Conservation (phyloP, 2,329 filamentous ascomycete species). For the Pseudocercospora vitis region DNA sequence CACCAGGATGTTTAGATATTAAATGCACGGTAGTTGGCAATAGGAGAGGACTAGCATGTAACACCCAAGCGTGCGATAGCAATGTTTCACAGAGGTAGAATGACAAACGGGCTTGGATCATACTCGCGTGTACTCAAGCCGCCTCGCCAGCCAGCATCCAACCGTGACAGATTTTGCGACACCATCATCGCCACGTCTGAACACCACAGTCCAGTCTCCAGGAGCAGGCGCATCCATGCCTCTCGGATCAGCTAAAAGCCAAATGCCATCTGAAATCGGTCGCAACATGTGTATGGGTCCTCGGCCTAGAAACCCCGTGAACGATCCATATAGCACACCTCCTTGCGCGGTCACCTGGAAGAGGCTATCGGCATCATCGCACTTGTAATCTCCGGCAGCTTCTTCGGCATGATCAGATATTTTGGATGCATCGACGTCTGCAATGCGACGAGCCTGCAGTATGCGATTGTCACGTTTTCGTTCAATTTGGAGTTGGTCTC, state of each 20-base stretch:
- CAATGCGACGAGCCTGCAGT: background rate
- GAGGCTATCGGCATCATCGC: slow-evolving; percentile 41
- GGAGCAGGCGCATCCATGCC: slow-evolving; percentile 46
- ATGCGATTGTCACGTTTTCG: slow-evolving; percentile 27
- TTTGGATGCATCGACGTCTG: background rate
- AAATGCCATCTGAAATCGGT: slow-evolving; percentile 44
- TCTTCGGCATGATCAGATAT: slow-evolving; percentile 1
- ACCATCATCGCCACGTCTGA: slow-evolving; percentile 29
- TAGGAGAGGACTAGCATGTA: too few species aligned
- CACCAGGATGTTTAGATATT: too few species aligned
- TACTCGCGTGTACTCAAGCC: too few species aligned
- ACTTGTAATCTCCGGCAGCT: slow-evolving; percentile 39
- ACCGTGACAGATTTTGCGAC: slow-evolving; percentile 35
- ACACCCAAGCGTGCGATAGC: too few species aligned
- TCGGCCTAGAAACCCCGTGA: slow-evolving; percentile 45
- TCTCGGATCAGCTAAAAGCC: slow-evolving; percentile 42
- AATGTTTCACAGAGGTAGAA: too few species aligned
- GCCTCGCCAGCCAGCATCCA: slow-evolving; percentile 46
- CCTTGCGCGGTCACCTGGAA: slow-evolving; percentile 40
- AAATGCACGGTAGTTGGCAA: too few species aligned
- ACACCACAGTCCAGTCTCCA: slow-evolving; percentile 47
- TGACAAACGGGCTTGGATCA: too few species aligned
- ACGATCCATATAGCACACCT: slow-evolving; percentile 46
- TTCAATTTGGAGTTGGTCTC: slow-evolving; percentile 29
- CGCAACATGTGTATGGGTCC: slow-evolving; percentile 43